Percentiles rank a stretch among this genome's conserved stretches.
Evolutionary conservation across 495 filamentous ascomycete genomes (phyloP).

Genomic region (Chaetomidium leptoderma): DNA sequence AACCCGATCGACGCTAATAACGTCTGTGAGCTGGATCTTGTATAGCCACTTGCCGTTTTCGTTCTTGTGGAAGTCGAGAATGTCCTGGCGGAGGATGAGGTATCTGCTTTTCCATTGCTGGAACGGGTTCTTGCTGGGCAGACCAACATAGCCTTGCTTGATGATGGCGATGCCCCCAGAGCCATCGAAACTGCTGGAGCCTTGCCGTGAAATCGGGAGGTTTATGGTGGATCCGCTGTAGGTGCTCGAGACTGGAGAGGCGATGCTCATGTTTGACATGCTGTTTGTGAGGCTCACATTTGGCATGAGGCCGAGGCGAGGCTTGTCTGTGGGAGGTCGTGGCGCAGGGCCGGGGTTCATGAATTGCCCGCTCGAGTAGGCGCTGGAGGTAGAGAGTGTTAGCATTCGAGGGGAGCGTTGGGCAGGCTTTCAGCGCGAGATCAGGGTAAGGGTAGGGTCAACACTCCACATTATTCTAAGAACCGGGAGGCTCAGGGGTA

Average conservation of each 20-base stretch:
- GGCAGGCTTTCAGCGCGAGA: not conserved
- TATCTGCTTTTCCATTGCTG: conserved; percentile 80
- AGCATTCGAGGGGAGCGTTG: conserved; percentile 14
- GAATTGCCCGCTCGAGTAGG: conserved; percentile 70
- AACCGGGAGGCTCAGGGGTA: not conserved
- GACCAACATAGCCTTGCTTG: conserved; percentile 71
- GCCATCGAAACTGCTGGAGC: conserved; percentile 56
- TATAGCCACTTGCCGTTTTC: conserved; percentile 78
- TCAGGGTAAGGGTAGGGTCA: not conserved
- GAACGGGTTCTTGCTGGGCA: conserved; percentile 71
- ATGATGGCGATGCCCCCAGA: conserved; percentile 64
- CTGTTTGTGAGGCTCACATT: conserved; percentile 69
- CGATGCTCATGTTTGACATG: conserved; percentile 67
- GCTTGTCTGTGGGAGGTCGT: conserved; percentile 78
- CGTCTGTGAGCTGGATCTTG: conserved; percentile 75
- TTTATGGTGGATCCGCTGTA: conserved; percentile 64
- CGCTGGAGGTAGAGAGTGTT: conserved; percentile 23
- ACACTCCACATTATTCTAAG: not conserved
- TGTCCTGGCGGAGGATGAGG: conserved; percentile 80
- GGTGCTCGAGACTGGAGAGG: conserved; percentile 55
- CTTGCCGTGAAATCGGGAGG: conserved; percentile 58
- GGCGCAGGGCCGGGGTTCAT: conserved; percentile 97
- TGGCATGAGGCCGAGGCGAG: conserved; percentile 72
- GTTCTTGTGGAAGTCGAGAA: conserved; percentile 86
- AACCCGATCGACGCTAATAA: conserved; percentile 77